phyloP scores from a whole-genome alignment of 306 rosid genomes.

The Lathyrus tuberosus region DNA sequence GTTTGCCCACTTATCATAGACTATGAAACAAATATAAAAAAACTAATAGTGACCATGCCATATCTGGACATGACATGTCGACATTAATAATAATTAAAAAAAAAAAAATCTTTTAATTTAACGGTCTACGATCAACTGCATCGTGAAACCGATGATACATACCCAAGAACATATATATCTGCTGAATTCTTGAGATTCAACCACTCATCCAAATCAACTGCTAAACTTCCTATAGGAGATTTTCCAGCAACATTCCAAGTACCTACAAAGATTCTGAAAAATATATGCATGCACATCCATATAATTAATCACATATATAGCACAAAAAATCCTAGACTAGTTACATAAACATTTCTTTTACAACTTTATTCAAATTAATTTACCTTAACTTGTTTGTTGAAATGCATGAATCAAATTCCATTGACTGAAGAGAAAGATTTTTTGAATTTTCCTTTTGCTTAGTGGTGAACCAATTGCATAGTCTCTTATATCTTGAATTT shows the following conservation, averaged over 20 bases:
- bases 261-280: slow-evolving; percentile 81
- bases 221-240: slow-evolving; percentile 80
- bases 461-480: slow-evolving; percentile 56
- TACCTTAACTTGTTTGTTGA: slow-evolving; percentile 71
- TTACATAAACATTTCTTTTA: not conserved
- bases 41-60: no score
- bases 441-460: slow-evolving; percentile 51
- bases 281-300: no score
- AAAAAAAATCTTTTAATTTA: not conserved
- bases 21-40: not conserved
- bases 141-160: slow-evolving; percentile 34
- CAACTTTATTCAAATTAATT: slow-evolving; percentile 18
- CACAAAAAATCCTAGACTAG: slow-evolving; percentile 7
- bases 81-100: no score
- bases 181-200: slow-evolving; percentile 81
- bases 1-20: no score
- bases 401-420: slow-evolving; percentile 68
- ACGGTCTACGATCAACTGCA: not conserved
- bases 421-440: slow-evolving; percentile 48
- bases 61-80: no score
- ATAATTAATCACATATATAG: not conserved
- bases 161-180: slow-evolving; percentile 95
- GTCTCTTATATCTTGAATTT: slow-evolving; percentile 47
- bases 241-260: slow-evolving; percentile 96
- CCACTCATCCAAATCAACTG: slow-evolving; percentile 90